Base-by-base conservation (phyloP, 352 stramenopile genomes). In the Pythium dissimile region DNA sequence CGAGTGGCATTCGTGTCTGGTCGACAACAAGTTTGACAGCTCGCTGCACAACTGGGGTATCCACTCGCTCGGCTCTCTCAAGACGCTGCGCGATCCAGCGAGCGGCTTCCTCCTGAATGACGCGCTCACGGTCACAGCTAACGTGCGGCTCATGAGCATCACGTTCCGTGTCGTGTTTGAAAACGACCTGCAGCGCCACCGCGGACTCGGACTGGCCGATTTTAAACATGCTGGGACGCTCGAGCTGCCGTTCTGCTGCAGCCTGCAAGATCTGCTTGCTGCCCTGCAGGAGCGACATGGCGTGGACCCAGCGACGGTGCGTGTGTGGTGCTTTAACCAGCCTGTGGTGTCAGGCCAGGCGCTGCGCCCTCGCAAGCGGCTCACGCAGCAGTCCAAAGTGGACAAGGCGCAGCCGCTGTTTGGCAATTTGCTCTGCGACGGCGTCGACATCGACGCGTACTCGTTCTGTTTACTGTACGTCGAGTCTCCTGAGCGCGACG, bases 401-500 rank as follows among this genome's bases (percentile, higher is more conserved):
- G 64, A 76, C 28, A 65, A 65, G 48, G 54, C 76, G 7, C 67
- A 63, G 21, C 77, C 81, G 9, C 72, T 92, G 23, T 93, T 93
- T 62, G 79, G 81, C 12, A 72, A 77, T 31, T 44, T 89, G 50
- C 73, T 93, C 5, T 78, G 72, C 41, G 84, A 93, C 38, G 84
- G 84, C 31, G 75, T 89, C 20, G 84, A 93, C 62, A 89, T 93
- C 49, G 84, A 92, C 46, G 81, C 84, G 6, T 93, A 93, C 67
- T 92, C 81, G 35, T 84, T 86, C 59, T 88, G 79, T 44, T 72
- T 90, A 50, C 73, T 90, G 26, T 90, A 90, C 59, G 65, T 92
- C 11, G 80, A 94, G 43, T 67, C 54, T 37, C 67, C 59, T 13
- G 54, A 55, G 9, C 37, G 63, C 15, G 70, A 84, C 28, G 67